phyloP scores from a whole-genome alignment of 208 protist species.

The Trypanosoma brucei region DNA sequence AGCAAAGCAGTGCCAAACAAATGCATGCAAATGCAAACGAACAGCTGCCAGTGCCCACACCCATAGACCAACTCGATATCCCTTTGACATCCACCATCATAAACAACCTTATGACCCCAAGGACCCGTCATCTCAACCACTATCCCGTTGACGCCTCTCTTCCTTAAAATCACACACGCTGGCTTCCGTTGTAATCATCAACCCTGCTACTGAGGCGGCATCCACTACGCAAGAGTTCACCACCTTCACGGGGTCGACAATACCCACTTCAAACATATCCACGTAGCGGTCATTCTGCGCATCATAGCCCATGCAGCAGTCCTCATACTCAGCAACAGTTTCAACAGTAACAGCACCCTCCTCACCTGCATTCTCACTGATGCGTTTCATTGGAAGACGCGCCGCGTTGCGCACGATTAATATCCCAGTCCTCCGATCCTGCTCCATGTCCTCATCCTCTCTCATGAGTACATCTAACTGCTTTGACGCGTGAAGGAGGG shows the following conservation, averaged over 20 bases:
- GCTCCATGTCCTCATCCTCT: conserved; percentile 72
- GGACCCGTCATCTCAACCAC: neutral
- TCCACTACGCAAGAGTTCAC: conserved; percentile 97
- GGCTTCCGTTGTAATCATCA: conserved; percentile 99
- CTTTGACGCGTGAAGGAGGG: conserved; percentile 94
- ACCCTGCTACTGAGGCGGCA: conserved; percentile 94
- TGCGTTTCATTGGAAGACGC: conserved; percentile 90
- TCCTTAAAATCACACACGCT: conserved; percentile 88
- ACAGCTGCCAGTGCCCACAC: too few relatives aligned
- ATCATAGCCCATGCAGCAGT: conserved; percentile 94
- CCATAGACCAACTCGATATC: too few relatives aligned
- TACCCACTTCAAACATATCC: conserved; percentile 98
- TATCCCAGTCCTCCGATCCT: conserved; percentile 77
- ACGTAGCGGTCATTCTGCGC: conserved; percentile 93
- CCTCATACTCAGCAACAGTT: conserved; percentile 91
- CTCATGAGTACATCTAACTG: conserved; percentile 90
- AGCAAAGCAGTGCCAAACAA: too few relatives aligned
- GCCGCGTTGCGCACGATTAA: conserved; percentile 86
- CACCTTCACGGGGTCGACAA: conserved; percentile 99
- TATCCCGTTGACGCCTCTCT: neutral
- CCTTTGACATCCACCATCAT: too few relatives aligned
- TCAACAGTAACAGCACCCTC: conserved; percentile 97
- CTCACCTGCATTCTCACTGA: conserved; percentile 97
- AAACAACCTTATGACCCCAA: too few relatives aligned
- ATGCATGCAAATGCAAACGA: too few relatives aligned